Evolutionary conservation across 148 eudicot species (phyloP), one percentile per base, ranked within the genome.

Genomic region (Chenopodium suecicum): DNA sequence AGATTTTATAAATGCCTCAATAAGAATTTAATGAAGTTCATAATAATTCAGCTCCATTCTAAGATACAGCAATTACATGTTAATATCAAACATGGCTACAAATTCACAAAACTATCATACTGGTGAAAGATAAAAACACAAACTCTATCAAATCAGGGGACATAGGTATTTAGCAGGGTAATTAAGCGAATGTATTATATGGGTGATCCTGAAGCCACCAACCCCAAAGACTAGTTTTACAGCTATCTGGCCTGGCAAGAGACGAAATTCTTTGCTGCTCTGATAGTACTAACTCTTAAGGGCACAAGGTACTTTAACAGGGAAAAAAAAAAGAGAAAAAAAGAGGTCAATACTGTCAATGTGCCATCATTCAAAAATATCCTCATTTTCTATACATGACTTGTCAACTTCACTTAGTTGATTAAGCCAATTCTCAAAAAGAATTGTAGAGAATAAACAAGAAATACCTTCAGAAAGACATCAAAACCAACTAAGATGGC

Each of bases 401-500:
- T 37, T 1, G 7, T 37, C 44, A 37, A 6, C 44, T 37, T 6
- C 44, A 6, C 44, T 37, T 37, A 37, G 44, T 37, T 48, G 52
- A 11, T 48, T 9, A 32, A 44, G 31, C 77, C n/a, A 56, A 7
- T 72, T 52, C 16, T 20, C 50, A 29, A 34, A 68, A 41, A 41
- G 44, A 37, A 41, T 5, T 41, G 44, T 41, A 81, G 9, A 56
- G 62, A 56, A 56, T 14, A 70, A 65, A 46, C n/a, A 71, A 22
- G 47, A 20, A 52, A 48, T 89, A 93, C 97, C 97, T 93, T 93
- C 62, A 93, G 87, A 83, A 90, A 79, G 73, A 92, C 84, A 77
- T 93, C 97, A 64, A 91, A 79, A 80, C 91, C 95, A 84, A 92
- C 94, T 71, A 93, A 79, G 66, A 92, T 74, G 27, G 91, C 94